Conservation (phyloP, 164 flowering plant genomes). For the Brasenia schreberi region DNA sequence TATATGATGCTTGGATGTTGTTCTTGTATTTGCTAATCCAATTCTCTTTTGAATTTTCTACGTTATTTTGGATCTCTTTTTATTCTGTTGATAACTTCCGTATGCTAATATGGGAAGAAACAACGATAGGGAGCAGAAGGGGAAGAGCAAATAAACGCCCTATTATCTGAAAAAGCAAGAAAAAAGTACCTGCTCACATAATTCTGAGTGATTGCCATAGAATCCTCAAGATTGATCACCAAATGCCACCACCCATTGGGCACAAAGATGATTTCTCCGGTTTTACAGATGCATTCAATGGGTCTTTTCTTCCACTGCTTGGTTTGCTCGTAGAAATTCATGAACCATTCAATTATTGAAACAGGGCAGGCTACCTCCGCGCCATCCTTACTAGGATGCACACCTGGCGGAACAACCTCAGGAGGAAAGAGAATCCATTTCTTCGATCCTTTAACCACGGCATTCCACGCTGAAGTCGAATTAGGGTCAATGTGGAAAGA, state of each 20-base stretch:
- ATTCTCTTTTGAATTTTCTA: too few relatives aligned
- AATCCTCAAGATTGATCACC: constrained; percentile 94
- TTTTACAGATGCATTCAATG: constrained; percentile 41
- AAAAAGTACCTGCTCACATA: constrained; percentile 74
- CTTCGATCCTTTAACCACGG: constrained; percentile 84
- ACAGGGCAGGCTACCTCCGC: constrained; percentile 98
- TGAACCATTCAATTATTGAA: constrained; percentile 95
- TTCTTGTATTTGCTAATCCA: too few relatives aligned
- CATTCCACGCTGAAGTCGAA: constrained; percentile 99
- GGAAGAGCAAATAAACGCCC: neutral
- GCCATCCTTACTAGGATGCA: constrained; percentile 91
- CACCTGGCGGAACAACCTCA: constrained; percentile 89
- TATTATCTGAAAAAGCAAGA: neutral
- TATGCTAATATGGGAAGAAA: neutral
- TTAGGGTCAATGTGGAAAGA: constrained; percentile 94
- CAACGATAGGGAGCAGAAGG: neutral
- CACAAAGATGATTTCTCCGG: constrained; percentile 61
- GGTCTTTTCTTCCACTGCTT: constrained; percentile 69
- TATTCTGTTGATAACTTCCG: too few relatives aligned
- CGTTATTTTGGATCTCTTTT: too few relatives aligned
- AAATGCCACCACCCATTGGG: constrained; percentile 99
- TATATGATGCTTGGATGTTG: too few relatives aligned
- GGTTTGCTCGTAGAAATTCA: constrained; percentile 84
- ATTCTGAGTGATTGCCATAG: constrained; percentile 94
- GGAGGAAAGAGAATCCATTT: constrained; percentile 97